Evolutionary conservation across 768 basidiomycete species (phyloP), one percentile per base, ranked within the genome.

Genomic region (Sistotremastrum suecicum): DNA sequence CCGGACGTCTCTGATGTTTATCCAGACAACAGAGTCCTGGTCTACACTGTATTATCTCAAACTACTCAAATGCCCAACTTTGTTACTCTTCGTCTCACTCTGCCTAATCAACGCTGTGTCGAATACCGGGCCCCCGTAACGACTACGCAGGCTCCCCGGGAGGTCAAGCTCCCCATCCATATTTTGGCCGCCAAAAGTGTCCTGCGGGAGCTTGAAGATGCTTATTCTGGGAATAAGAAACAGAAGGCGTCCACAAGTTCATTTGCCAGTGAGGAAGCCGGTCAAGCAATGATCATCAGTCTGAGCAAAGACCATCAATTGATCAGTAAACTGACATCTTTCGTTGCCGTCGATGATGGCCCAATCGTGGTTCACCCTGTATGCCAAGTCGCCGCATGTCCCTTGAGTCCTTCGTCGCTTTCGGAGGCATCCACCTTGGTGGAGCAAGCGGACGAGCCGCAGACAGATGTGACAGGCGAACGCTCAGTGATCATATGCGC

Each of bases 281-380:
- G 20, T 2, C 20, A 20, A 54, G 69, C 69, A 3, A 63, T 65
- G 3, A 72, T 78, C 32, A 55, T 76, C 7, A 63, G 66, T 34
- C 63, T 80, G 1, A 76, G 74, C 4, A 58, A 66, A 48, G 58
- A 57, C 31, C 78, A 78, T 50, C 69, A 71, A 46, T 64, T 80
- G 39, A 68, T 64, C 1, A 78, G 71, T 55, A 53, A 54, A 37
- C 57, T 70, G 47, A 80, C 78, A 0, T 75, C 74, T 1, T 80
- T 79, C 51, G 60, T 80, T 39, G 76, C 74, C 1, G 60, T 74
- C 2, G 70, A 74, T 45, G 20, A 20, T 20, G 20, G 20, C 20
- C 20, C 20, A 20, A 20, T 20, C 20, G 20, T 20, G 20, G 20
- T 20, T 20, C 20, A 20, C 20, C 20, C 20, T 20, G 20, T 20